phyloP scores from a whole-genome alignment of 208 protist species.

The Trypanosoma brucei region DNA sequence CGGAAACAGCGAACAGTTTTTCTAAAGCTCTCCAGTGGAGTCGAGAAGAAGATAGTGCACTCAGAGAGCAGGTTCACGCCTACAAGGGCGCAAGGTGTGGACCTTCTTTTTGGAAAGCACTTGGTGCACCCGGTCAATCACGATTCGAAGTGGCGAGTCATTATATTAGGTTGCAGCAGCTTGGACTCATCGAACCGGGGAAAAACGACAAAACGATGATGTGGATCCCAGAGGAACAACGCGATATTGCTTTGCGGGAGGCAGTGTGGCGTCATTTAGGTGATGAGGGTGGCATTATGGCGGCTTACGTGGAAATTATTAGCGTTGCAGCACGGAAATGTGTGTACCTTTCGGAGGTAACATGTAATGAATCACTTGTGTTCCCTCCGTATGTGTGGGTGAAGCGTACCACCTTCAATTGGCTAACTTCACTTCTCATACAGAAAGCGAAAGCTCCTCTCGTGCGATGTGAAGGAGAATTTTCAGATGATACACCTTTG shows the following conservation, averaged over 20 bases:
- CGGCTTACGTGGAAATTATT: conserved; percentile 7
- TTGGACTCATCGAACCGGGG: background rate
- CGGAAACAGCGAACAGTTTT: background rate
- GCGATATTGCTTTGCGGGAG: background rate
- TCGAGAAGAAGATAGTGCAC: conserved; percentile 5
- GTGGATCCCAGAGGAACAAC: conserved; percentile 1
- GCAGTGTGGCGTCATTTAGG: conserved; percentile 12
- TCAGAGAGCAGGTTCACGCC: background rate
- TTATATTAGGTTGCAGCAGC: conserved; percentile 8
- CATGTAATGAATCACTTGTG: background rate
- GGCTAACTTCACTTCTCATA: conserved; percentile 3
- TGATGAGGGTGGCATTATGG: conserved; percentile 12
- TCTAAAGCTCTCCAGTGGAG: background rate
- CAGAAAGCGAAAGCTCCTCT: background rate
- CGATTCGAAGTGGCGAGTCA: conserved; percentile 17
- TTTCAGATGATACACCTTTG: conserved; percentile 2
- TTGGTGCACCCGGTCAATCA: background rate
- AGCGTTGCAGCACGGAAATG: conserved; percentile 6
- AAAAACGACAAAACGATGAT: background rate
- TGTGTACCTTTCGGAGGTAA: conserved; percentile 4
- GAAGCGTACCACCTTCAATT: conserved; percentile 7
- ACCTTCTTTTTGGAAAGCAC: conserved; percentile 14
- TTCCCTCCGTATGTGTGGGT: conserved; percentile 27
- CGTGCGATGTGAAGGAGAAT: background rate
- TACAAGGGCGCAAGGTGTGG: conserved; percentile 15